Evolutionary conservation across 2,329 filamentous ascomycete species (phyloP).

Genomic region (Trichophyton schoenleinii): DNA sequence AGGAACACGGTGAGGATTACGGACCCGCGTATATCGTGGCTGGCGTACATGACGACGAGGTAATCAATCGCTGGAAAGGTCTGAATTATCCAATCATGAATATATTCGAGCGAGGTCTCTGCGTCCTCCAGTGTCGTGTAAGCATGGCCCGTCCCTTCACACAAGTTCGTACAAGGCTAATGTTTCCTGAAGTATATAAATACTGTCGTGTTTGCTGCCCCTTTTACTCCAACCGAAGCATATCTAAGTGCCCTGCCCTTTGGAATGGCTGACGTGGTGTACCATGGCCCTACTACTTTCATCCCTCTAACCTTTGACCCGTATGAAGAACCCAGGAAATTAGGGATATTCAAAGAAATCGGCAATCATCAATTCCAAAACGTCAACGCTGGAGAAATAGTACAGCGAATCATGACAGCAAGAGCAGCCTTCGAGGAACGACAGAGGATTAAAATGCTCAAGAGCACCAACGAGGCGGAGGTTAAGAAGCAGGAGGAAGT

Average conservation of each 20-base stretch:
- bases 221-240: conserved; percentile 66
- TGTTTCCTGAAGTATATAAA: conserved; percentile 58
- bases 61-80: conserved; percentile 94
- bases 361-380: conserved; percentile 64
- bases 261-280: conserved; percentile 65
- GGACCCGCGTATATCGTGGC: conserved; percentile 77
- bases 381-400: conserved; percentile 87
- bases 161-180: conserved; percentile 5
- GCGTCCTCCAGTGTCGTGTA: conserved; percentile 87
- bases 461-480: conserved; percentile 61
- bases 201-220: conserved; percentile 77
- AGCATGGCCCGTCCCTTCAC: conserved; percentile 18
- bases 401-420: conserved; percentile 77
- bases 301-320: conserved; percentile 67
- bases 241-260: conserved; percentile 67
- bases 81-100: conserved; percentile 99
- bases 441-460: conserved; percentile 79
- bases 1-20: conserved; percentile 58
- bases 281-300: conserved; percentile 91
- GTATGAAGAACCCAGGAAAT: conserved; percentile 64
- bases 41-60: conserved; percentile 85
- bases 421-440: conserved; percentile 80
- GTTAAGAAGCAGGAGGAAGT: conserved; percentile 47
- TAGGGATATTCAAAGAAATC: conserved; percentile 76
- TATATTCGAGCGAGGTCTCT: conserved; percentile 89